Conservation (phyloP, 2,329 filamentous ascomycete species). For the Pseudogymnoascus sp. region DNA sequence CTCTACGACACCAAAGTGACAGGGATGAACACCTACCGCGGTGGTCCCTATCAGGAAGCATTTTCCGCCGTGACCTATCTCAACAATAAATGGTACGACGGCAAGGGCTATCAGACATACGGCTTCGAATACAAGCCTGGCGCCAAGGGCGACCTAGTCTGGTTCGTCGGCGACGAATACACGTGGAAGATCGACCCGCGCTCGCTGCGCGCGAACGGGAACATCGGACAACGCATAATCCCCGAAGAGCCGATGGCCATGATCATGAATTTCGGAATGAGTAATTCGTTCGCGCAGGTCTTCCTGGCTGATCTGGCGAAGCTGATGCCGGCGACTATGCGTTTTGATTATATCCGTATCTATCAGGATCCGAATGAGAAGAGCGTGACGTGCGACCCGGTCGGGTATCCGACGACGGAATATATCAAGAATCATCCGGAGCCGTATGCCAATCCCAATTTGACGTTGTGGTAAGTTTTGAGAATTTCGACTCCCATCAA, state of each 20-base stretch:
- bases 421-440: constrained; percentile 58
- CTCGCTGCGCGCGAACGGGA: constrained; percentile 60
- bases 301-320: constrained; percentile 49
- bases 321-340: constrained; percentile 57
- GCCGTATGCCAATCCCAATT: constrained; percentile 58
- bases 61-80: constrained; percentile 54
- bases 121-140: constrained; percentile 59
- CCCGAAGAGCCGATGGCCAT: constrained; percentile 62
- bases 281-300: constrained; percentile 54
- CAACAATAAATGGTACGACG: constrained; percentile 62
- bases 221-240: constrained; percentile 58
- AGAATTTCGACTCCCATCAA: neutral
- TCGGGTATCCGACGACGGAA: constrained; percentile 57
- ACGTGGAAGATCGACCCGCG: constrained; percentile 57
- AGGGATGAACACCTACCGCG: constrained; percentile 52
- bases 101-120: constrained; percentile 54
- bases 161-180: constrained; percentile 58
- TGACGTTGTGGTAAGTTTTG: constrained; percentile 53
- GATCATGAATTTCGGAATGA: constrained; percentile 66
- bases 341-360: constrained; percentile 63
- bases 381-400: constrained; percentile 60
- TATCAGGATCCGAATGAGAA: constrained; percentile 56
- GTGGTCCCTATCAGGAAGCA: constrained; percentile 56
- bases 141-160: constrained; percentile 52
- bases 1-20: constrained; percentile 55